Percentiles rank a stretch among this genome's conserved stretches.
Evolutionary conservation across 768 basidiomycete species (phyloP).

Genomic region (Suillus discolor): DNA sequence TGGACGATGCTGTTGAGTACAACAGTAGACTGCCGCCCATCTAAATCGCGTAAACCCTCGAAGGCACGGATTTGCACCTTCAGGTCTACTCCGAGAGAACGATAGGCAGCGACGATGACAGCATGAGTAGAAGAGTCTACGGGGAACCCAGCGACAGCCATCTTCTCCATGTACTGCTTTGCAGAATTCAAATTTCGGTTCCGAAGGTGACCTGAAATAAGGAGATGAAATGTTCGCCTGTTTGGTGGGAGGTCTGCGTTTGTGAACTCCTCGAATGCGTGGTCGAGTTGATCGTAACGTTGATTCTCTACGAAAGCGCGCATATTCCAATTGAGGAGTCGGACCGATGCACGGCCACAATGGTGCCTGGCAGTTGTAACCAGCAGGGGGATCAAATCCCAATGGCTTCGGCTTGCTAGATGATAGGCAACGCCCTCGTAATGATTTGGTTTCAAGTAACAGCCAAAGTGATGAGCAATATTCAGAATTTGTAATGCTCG

Average conservation of each 20-base stretch:
- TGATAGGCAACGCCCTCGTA: slow-evolving; percentile 60
- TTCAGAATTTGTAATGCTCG: slow-evolving; percentile 47
- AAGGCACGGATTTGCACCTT: slow-evolving; percentile 57
- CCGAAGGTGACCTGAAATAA: slow-evolving; percentile 67
- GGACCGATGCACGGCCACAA: slow-evolving; percentile 49
- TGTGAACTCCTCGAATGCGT: slow-evolving; percentile 53
- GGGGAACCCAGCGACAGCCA: slow-evolving; percentile 58
- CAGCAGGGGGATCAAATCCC: slow-evolving; percentile 51
- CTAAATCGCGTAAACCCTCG: slow-evolving; percentile 45
- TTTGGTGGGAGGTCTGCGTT: slow-evolving; percentile 48
- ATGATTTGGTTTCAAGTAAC: slow-evolving; percentile 48
- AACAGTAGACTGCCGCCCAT: slow-evolving; percentile 43
- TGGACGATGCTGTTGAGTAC: slow-evolving; percentile 74
- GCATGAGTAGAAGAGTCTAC: slow-evolving; percentile 62
- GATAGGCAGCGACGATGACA: slow-evolving; percentile 58
- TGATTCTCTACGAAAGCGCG: slow-evolving; percentile 60
- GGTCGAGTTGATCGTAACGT: slow-evolving; percentile 47
- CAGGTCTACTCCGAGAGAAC: slow-evolving; percentile 57
- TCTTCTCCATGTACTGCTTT: slow-evolving; percentile 51
- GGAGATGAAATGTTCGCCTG: slow-evolving; percentile 67
- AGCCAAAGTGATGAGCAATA: slow-evolving; percentile 53
- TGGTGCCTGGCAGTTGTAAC: slow-evolving; percentile 53
- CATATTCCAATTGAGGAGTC: slow-evolving; percentile 72
- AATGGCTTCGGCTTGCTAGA: slow-evolving; percentile 48
- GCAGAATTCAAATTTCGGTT: slow-evolving; percentile 66